Evolutionary conservation across 108 stramenopile genomes (phyloP), one percentile per base, ranked within the genome.

Genomic region (Skeletonema menzelii): DNA sequence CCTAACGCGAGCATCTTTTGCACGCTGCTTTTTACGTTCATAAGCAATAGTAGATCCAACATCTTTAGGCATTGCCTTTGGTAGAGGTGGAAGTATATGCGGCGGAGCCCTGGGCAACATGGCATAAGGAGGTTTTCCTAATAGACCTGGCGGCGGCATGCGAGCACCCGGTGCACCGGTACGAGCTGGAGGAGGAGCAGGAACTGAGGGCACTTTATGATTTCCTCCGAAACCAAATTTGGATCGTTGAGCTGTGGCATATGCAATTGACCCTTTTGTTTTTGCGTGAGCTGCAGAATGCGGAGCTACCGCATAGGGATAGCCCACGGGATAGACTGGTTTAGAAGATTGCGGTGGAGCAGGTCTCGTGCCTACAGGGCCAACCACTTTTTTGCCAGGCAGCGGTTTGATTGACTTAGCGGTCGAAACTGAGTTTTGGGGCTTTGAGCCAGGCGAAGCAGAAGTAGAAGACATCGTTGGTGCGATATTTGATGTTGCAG

Each of bases 1-100:
- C 71, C 88, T 87, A 37, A 91, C 67, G 10, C 94, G 83, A 2
- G 91, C 94, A 83, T 91, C 86, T 66, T 95, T 95, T 56, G 94
- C 94, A 26, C 90, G 75, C 72, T 91, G 88, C 66, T 95, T 95
- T 75, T 95, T 95, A 5, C 94, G 70, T 70, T 95, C 91, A 58
- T 95, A 95, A 0, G 90, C 88, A 34, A 65, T 59, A 26, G 56
- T 58, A 20, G 65, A 72, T 11, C 65, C 44, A 32, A 67, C 65
- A 20, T 77, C 64, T 35, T 70, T 59, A 10, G 77, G 47, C 64
- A 60, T 14, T 22, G 69, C 38, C 38, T 47, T 53, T 38, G 56
- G 34, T 11, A 35, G 22, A 38, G 64, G 49, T 55, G 63, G 34
- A 47, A 49, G 31, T 7, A 30, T 26, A n/a, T 34, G 27, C 3